These are phyloP conservation scores for Wickerhamomyces sydowiorum DNA, from an alignment of 805 yeast genomes.

Conservation along the genomic window DNA sequence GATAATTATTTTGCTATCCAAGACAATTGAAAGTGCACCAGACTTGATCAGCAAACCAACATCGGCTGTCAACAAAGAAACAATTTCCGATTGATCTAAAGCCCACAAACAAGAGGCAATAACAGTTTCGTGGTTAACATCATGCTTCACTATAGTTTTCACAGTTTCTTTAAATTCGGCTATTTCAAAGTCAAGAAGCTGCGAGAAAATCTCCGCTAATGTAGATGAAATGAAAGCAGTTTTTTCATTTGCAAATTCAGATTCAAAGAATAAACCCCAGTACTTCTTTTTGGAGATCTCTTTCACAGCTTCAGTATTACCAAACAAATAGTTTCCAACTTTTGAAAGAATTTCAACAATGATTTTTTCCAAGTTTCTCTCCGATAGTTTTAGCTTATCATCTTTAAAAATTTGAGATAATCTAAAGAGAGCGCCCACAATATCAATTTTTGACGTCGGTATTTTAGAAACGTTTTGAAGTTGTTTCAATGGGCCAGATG, in stretches of 20 bases:
- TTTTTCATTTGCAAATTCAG: conserved; percentile 15
- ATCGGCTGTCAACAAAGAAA: conserved; percentile 1
- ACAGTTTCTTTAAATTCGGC: conserved; percentile 10
- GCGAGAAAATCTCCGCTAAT: conserved; percentile 31
- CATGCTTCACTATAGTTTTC: conserved; percentile 3
- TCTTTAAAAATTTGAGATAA: conserved; percentile 27
- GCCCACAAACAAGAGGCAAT: conserved; percentile 25
- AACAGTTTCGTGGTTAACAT: conserved; percentile 10
- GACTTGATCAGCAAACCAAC: conserved; percentile 6
- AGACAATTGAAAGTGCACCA: conserved; percentile 8
- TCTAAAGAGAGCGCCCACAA: conserved; percentile 38
- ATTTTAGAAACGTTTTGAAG: conserved; percentile 26
- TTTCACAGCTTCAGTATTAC: conserved; percentile 10
- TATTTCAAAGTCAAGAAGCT: conserved; percentile 17
- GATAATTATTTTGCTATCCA: conserved; percentile 12
- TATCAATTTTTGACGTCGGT: conserved; percentile 42
- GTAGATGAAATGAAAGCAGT: conserved; percentile 25
- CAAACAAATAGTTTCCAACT: conserved; percentile 34
- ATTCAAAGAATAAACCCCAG: conserved; percentile 23
- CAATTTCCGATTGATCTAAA: too few relatives aligned
- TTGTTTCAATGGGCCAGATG: conserved; percentile 23
- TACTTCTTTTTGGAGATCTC: conserved; percentile 19
- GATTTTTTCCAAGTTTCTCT: conserved; percentile 15
- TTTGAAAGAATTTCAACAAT: conserved; percentile 36
- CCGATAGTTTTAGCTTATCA: conserved; percentile 13